A percentile compares a stretch with the other conserved stretches of the same genome.
These are phyloP conservation scores for Lotus japonicus DNA, from an alignment of 306 rosid genomes.

Conservation along the genomic window DNA sequence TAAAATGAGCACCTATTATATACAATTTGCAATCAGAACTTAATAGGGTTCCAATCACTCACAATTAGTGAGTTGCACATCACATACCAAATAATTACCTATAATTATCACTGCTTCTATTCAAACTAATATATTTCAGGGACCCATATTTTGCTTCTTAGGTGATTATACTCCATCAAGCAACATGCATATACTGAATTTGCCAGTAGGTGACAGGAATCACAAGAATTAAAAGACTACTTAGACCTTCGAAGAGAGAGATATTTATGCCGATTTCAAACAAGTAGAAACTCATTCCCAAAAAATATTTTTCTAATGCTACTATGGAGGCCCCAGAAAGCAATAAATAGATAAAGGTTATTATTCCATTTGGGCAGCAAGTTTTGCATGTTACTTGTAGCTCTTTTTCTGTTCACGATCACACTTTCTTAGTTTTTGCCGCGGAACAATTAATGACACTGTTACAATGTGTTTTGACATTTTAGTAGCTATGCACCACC, in stretches of 20 bases:
- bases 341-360: constrained; percentile 31
- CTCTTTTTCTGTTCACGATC: constrained; percentile 48
- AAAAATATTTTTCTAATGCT: not conserved
- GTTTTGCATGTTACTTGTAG: constrained; percentile 64
- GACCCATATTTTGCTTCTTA: constrained; percentile 6
- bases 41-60: constrained; percentile 19
- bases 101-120: constrained; percentile 8
- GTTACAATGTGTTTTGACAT: constrained; percentile 18
- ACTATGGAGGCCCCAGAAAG: constrained; percentile 8
- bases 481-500: no score
- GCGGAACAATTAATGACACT: constrained; percentile 25
- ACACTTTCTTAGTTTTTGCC: constrained; percentile 38
- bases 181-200: not conserved
- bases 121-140: constrained; percentile 14
- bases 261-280: not conserved
- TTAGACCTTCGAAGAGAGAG: not conserved
- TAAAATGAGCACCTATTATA: no score
- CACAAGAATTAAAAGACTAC: not conserved
- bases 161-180: constrained; percentile 19
- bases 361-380: constrained; percentile 41
- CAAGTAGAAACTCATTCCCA: no score
- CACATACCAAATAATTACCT: constrained; percentile 26
- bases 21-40: constrained; percentile 19
- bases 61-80: constrained; percentile 20
- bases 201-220: not conserved